Percentiles rank a stretch among this genome's conserved stretches.
Evolutionary conservation across 2,329 filamentous ascomycete species (phyloP).

Genomic region (Grosmannia serpens): DNA sequence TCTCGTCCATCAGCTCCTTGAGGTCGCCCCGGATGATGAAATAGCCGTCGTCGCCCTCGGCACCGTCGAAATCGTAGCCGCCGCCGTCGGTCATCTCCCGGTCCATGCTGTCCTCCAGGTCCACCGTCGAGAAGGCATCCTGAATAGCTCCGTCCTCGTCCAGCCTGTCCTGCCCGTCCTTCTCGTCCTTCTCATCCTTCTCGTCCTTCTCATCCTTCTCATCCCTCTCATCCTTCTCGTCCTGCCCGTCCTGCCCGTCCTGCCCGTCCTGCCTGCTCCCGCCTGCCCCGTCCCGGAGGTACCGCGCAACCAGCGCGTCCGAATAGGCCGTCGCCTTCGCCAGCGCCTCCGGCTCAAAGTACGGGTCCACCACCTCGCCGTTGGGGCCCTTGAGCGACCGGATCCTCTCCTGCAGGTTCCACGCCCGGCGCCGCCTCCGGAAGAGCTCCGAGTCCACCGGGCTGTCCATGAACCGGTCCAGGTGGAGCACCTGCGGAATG

Average conservation of each 20-base stretch:
- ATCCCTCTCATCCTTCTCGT: background rate
- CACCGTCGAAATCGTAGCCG: background rate
- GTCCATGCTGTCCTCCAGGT: background rate
- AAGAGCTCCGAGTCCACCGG: slow-evolving; percentile 49
- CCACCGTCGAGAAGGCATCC: background rate
- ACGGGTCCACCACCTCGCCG: slow-evolving; percentile 8
- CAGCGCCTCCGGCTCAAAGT: background rate
- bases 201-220: background rate
- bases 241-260: background rate
- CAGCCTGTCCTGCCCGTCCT: background rate
- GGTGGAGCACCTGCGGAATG: slow-evolving; percentile 69
- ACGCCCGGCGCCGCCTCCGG: slow-evolving; percentile 54
- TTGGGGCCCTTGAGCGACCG: slow-evolving; percentile 36
- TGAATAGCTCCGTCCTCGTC: background rate
- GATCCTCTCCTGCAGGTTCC: slow-evolving; percentile 61
- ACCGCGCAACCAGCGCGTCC: background rate
- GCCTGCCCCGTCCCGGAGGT: background rate
- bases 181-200: slow-evolving; percentile 3
- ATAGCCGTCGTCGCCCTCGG: slow-evolving; percentile 7
- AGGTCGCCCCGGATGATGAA: slow-evolving; percentile 11
- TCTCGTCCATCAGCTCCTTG: slow-evolving; percentile 19
- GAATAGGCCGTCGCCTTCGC: slow-evolving; percentile 4
- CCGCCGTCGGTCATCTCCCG: background rate
- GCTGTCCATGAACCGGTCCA: slow-evolving; percentile 79
- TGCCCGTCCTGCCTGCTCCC: background rate